A percentile compares a stretch with the other conserved stretches of the same genome.
Conservation (phyloP, 305 asterid species). For the Nicotiana rustica region DNA sequence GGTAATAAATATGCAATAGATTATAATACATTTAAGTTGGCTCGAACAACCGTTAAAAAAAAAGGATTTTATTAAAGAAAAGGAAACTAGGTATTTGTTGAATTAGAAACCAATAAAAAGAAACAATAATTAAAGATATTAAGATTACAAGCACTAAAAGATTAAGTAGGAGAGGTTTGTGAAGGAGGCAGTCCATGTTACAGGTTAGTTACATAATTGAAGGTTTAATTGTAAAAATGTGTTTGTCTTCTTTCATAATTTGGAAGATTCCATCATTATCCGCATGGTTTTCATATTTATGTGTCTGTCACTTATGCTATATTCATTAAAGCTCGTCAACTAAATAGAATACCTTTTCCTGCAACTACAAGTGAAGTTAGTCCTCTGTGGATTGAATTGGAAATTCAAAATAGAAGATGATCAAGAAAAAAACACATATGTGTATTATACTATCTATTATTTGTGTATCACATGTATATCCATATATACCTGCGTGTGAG, state of each 20-base stretch:
- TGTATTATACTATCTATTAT: no score
- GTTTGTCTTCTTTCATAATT: constrained; percentile 36
- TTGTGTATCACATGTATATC: no score
- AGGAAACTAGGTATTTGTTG: neutral
- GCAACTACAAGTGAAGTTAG: no score
- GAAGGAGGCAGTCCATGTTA: constrained; percentile 30
- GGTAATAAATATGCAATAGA: no score
- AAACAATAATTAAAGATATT: neutral
- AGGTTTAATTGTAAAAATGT: neutral
- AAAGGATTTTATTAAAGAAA: no score
- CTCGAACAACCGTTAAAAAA: neutral
- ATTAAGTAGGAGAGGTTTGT: constrained; percentile 4
- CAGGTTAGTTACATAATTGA: constrained; percentile 11
- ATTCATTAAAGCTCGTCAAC: no score
- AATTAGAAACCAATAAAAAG: neutral
- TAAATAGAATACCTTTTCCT: no score
- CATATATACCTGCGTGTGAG: no score
- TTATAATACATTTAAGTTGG: neutral
- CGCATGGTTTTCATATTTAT: neutral
- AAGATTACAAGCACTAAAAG: neutral
- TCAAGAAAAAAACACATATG: no score
- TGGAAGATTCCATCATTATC: constrained; percentile 25
- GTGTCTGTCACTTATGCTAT: neutral
- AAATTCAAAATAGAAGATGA: no score
- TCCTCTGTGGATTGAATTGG: no score